Conservation (phyloP, 2,329 filamentous ascomycete genomes). For the Trichoderma breve region DNA sequence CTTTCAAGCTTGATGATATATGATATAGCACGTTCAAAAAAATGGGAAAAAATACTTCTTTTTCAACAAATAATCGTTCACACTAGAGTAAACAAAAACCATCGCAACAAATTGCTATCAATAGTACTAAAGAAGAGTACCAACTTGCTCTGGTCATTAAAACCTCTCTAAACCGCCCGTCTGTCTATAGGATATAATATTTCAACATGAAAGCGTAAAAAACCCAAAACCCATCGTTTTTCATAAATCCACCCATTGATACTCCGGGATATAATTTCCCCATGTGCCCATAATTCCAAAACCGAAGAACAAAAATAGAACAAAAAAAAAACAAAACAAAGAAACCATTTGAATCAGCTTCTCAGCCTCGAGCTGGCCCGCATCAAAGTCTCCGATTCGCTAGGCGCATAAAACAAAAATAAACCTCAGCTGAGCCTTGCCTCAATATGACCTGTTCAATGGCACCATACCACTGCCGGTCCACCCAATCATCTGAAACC, state of each 20-base stretch:
- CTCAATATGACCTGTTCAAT: conserved; percentile 1
- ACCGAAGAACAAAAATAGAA: background rate
- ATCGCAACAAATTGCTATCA: background rate
- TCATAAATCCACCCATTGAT: background rate
- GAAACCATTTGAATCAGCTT: background rate
- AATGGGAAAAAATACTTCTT: background rate
- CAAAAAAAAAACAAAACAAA: background rate
- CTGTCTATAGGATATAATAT: conserved; percentile 10
- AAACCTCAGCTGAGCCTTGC: conserved; percentile 9
- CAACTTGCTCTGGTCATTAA: background rate
- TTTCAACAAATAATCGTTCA: background rate
- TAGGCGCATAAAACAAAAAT: background rate
- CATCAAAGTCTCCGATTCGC: background rate
- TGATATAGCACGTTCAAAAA: background rate
- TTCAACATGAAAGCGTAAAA: conserved; percentile 14
- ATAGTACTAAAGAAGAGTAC: background rate
- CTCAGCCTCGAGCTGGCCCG: background rate
- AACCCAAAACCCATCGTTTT: background rate
- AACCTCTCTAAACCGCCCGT: background rate
- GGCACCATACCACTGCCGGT: background rate
- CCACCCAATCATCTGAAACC: conserved; percentile 8
- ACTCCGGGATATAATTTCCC: background rate
- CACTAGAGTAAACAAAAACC: background rate
- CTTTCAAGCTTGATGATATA: background rate
- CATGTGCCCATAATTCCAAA: background rate